Base-by-base conservation (phyloP, 306 rosid genomes). In the Casuarina equisetifolia region DNA sequence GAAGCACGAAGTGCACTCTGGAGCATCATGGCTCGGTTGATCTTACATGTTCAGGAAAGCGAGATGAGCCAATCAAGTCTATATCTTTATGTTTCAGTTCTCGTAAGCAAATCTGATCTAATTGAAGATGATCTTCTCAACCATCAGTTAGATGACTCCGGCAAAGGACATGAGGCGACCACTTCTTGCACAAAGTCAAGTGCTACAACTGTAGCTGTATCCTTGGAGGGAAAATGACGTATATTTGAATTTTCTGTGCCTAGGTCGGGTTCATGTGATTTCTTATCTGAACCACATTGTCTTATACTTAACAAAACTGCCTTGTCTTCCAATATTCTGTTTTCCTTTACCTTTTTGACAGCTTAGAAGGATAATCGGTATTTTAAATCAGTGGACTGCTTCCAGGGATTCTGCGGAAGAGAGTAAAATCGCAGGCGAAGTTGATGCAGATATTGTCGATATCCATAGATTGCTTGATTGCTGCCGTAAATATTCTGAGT, bases 61-160 rank as follows among this genome's bases (percentile, higher is more conserved):
- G 95, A 85, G 72, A 86, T 92, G 82, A 92, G 83, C 73, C 61
- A 48, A 19, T 79, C 92, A 84, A 81, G 80, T 83, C 78, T 92
- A 44, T 70, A 66, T 73, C 83, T 79, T n/a, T 86, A 82, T 39
- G 92, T 87, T 79, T 84, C 81, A 0, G 82, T 92, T 73, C 83
- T 94, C 77, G 92, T 88, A 38, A 67, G 76, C 82, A 94, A 86
- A 85, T 72, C 82, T 46, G 97, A 92, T 81, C 87, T 84, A 68
- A 94, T 94, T 53, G 98, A 94, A 82, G 97, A 94, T 72, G 97
- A 90, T 79, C 97, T 92, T 84, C 90, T 94, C 36, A 89, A 89
- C 78, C 75, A 53, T 48, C 89, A 79, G 77, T 63, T 80, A 63
- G 84, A 48, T 70, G 80, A 78, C 79, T 79, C 84, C 39, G 55